Evolutionary conservation across 805 yeast genomes (phyloP).

Genomic region (Saccharomycopsis oosterbeekiorum): DNA sequence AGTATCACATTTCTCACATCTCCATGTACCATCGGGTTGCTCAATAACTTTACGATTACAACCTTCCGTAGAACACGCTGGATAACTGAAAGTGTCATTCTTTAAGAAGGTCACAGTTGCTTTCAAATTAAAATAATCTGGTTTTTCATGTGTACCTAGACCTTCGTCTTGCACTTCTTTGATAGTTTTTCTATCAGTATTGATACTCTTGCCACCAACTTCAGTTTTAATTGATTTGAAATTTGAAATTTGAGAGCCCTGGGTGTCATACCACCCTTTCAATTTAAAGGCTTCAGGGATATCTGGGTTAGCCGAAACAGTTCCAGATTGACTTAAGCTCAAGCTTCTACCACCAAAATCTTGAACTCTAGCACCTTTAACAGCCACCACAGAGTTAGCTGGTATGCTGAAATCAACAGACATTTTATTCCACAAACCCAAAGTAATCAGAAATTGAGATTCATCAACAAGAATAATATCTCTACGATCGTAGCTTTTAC

Average conservation of each 20-base stretch:
- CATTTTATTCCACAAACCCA: conserved; percentile 85
- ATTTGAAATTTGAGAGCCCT: conserved; percentile 42
- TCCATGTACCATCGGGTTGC: conserved; percentile 67
- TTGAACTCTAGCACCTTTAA: conserved; percentile 81
- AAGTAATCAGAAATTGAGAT: conserved; percentile 58
- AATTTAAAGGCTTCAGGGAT: conserved; percentile 76
- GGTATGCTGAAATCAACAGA: conserved; percentile 70
- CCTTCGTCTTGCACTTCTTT: conserved; percentile 54
- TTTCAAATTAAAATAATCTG: conserved; percentile 68
- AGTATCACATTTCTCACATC: conserved; percentile 86
- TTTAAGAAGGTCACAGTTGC: conserved; percentile 66
- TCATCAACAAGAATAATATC: conserved; percentile 82
- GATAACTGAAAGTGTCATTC: conserved; percentile 74
- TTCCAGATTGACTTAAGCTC: conserved; percentile 70
- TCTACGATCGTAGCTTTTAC: conserved; percentile 87
- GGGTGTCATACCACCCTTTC: conserved; percentile 91
- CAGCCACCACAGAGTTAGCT: conserved; percentile 77
- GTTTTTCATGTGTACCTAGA: conserved; percentile 64
- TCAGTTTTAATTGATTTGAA: conserved; percentile 58
- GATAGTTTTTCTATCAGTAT: conserved; percentile 54
- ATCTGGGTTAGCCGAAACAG: conserved; percentile 75
- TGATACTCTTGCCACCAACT: conserved; percentile 27
- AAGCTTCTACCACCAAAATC: conserved; percentile 84
- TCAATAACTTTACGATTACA: conserved; percentile 83
- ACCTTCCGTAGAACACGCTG: conserved; percentile 70